Conservation (phyloP, 139 green algal genomes). For the Nannochloris sp. region DNA sequence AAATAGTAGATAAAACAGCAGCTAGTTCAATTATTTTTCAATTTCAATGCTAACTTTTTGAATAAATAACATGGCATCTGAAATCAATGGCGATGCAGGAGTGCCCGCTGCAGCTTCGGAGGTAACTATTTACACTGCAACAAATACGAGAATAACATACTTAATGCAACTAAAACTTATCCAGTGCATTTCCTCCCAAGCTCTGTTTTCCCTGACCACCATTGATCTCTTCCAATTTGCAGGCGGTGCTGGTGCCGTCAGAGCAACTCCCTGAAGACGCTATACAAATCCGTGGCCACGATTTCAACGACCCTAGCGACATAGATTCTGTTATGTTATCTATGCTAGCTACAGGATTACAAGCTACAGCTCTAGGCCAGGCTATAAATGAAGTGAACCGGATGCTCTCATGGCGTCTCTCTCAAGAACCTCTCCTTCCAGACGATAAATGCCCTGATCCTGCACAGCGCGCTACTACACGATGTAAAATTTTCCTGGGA, state of each 20-base stretch:
- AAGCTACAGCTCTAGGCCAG: conserved; percentile 81
- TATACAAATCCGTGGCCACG: conserved; percentile 49
- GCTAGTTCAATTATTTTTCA: too few species aligned
- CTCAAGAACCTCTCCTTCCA: conserved; percentile 54
- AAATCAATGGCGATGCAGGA: too few species aligned
- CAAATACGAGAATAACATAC: too few species aligned
- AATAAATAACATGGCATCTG: too few species aligned
- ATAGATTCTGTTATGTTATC: conserved; percentile 68
- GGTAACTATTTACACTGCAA: too few species aligned
- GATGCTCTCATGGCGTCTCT: conserved; percentile 65
- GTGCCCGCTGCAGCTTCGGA: too few species aligned
- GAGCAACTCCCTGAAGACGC: conserved; percentile 45
- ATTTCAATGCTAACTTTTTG: too few species aligned
- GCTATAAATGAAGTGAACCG: conserved; percentile 88
- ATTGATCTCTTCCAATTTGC: not conserved
- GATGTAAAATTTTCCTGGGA: conserved; percentile 87
- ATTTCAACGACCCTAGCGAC: conserved; percentile 70
- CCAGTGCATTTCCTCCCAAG: too few species aligned
- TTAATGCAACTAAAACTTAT: too few species aligned
- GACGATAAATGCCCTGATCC: conserved; percentile 22
- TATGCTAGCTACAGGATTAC: conserved; percentile 78
- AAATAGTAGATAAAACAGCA: too few species aligned
- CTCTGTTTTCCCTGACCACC: too few species aligned
- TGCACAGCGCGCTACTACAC: conserved; percentile 22
- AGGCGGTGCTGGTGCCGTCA: conserved; percentile 58